Evolutionary conservation across 1,139 yeast species (phyloP), one percentile per base, ranked within the genome.

Genomic region (Geotrichum siamense): DNA sequence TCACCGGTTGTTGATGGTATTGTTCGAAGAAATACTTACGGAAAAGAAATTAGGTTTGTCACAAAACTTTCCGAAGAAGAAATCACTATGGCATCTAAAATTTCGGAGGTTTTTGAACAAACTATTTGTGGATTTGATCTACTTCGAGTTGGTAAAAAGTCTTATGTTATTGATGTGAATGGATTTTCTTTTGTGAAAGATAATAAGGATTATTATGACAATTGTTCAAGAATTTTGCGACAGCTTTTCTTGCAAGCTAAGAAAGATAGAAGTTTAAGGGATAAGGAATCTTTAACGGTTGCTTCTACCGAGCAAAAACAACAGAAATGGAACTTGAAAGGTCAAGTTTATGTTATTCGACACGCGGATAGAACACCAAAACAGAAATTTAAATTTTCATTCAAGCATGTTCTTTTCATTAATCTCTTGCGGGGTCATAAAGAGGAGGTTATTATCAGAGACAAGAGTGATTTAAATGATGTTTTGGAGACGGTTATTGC

Each of bases 291-390:
- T 48, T 32, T 49, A 46, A 17, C 53, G 39, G 42, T 53, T 42
- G 42, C 57, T 20, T 53, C 55, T 6, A 57, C 64, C 43, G 91
- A 82, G 60, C 91, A 84, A 54, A 84, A 85, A 65, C 82, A 83
- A 55, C 96, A 89, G 61, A 91, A 91, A 63, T 93, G 99, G 99
- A 86, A 84, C 3, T 82, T 91, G 62, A 93, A 93, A 63, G 97
- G 97, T 6, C 70, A 84, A 67, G 95, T 91, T 8, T 76, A 83
- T 25, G 94, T 91, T 27, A 82, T 93, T 44, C 78, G 99, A 57
- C 99, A 93, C 64, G 98, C 98, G 3, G 99, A 93, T 62, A 78
- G 99, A 61, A 93, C 98, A 0, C 98, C 98, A n/a, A 93, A 93
- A 61, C 98, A 93, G 65, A 93, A 93, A 61, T 86, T 93, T 70